Evolutionary conservation across 192 early-diverging fungal genomes (phyloP), one percentile per base, ranked within the genome.

Genomic region (Backusella sp.): DNA sequence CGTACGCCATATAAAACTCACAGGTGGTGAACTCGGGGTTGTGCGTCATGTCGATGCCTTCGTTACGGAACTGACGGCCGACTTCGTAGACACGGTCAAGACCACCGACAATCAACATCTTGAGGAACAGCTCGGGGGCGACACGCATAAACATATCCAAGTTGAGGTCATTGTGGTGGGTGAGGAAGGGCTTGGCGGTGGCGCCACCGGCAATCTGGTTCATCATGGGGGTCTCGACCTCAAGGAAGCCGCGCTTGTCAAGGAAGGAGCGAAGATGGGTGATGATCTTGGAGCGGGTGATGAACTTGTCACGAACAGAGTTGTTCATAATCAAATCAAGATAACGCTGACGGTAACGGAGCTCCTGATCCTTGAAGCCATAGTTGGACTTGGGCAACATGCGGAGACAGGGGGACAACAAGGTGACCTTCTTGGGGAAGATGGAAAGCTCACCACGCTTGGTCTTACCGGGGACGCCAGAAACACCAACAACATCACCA

Each of bases 211-310:
- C 93, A 87, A 98, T 96, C 93, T 94, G 93, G 90, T 97, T 97
- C 96, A 99, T 98, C 96, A 98, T 98, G 39, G 98, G 98, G n/a
- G 98, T 99, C 83, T 99, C 98, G 66, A 99, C 98, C 87, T 99
- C 98, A 68, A 99, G 88, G 88, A 99, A 99, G 46, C 94, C 95
- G 41, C 91, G 91, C 77, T 94, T 89, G 83, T 99, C 98, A 73
- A 99, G 87, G 89, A 97, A 99, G 44, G 89, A 88, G 75, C 98
- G 94, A 37, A 99, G 87, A 80, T 99, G 98, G 86, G 95, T 94
- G 84, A 99, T 91, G 82, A 99, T 93, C 88, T 94, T 94, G 77
- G 96, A 89, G 42, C 98, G 90, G 36, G 92, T 90, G 77, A 93
- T 89, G 80, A 99, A 98, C 87, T 97, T 98, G 85, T 97, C 92